Conservation (phyloP, 164 flowering plant species). For the Stephania japonica region DNA sequence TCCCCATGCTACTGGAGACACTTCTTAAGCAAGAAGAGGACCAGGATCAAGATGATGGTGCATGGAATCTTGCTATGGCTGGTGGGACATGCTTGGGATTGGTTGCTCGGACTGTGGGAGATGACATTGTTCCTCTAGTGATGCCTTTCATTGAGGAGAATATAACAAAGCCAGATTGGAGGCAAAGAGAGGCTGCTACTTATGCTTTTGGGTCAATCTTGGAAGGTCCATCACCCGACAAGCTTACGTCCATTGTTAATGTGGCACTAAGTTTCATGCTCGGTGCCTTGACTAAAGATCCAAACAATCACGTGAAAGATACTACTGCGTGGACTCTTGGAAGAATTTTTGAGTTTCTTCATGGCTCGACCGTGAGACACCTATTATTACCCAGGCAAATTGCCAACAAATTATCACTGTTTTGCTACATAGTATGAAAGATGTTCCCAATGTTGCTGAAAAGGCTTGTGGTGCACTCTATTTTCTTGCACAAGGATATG, state of each 20-base stretch:
- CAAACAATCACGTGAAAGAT: constrained; percentile 60
- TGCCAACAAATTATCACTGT: constrained; percentile 46
- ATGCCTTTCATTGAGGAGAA: constrained; percentile 60
- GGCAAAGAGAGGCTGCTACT: constrained; percentile 63
- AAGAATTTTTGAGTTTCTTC: constrained; percentile 57
- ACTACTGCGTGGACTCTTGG: constrained; percentile 69
- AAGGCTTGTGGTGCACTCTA: constrained; percentile 66
- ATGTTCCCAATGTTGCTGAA: constrained; percentile 62
- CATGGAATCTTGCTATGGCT: constrained; percentile 70
- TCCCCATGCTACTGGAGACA: constrained; percentile 54
- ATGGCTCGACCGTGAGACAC: constrained; percentile 46
- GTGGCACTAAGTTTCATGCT: constrained; percentile 55
- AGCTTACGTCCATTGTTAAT: constrained; percentile 44
- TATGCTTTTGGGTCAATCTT: constrained; percentile 65
- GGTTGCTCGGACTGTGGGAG: constrained; percentile 59
- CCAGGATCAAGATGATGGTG: constrained; percentile 64
- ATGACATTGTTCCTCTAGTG: constrained; percentile 58
- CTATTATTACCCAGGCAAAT: constrained; percentile 44
- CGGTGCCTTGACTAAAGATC: constrained; percentile 43
- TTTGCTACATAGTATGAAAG: constrained; percentile 58
- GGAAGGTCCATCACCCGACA: constrained; percentile 59
- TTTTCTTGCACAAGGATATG: constrained; percentile 64
- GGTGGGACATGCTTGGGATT: constrained; percentile 65
- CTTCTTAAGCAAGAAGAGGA: constrained; percentile 64
- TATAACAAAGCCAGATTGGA: constrained; percentile 59